Base-by-base conservation (phyloP, 2,329 filamentous ascomycete species). In the Didymellaceae sp. region DNA sequence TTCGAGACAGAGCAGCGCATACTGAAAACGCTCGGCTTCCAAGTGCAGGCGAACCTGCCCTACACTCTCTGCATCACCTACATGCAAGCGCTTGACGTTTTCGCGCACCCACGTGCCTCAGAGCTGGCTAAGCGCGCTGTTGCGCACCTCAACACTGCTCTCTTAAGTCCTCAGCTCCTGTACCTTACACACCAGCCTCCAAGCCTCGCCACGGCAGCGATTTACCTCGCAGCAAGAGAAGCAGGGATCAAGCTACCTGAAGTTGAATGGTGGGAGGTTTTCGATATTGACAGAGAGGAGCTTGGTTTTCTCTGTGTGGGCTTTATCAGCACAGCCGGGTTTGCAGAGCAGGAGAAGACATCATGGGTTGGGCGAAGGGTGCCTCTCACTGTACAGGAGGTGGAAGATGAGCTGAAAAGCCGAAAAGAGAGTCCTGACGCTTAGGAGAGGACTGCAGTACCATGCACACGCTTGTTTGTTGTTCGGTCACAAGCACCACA, bases 201-300 rank as follows among this genome's bases (percentile, higher is more conserved):
- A 55, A 84, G 87, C 18, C 78, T 99, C 8, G 93, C 94, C 4
- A 90, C 91, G 2, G 90, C 92, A 1, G 90, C 92, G 1, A 88
- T 97, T 24, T 99, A 97, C 70, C 84, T 91, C n/a, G 90, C 93
- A 0, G 89, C 91, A 1, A 82, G 87, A 34, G 91, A 97, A 59
- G 72, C 84, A 1, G 86, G 82, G 0, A 84, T 89, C 10, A 91
- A 90, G 71, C 81, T 97, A 75, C 91, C 93, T 0, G 88, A 89
- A 57, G 84, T 83, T 38, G 87, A 90, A 57, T 99, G 94, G 94
- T 99, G 94, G 94, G 92, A 97, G 73, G 90, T 97, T 0, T 97
- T 97, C 71, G 94, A 99, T 73, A 90, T 94, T 6, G 92, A 97
- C 65, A 82, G 94, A 41, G 94, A 99, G 77, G 91, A 96, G 70